A percentile compares a stretch with the other conserved stretches of the same genome.
phyloP scores from a whole-genome alignment of 192 early-diverging fungal genomes.

The Bifiguratus adelaidae region DNA sequence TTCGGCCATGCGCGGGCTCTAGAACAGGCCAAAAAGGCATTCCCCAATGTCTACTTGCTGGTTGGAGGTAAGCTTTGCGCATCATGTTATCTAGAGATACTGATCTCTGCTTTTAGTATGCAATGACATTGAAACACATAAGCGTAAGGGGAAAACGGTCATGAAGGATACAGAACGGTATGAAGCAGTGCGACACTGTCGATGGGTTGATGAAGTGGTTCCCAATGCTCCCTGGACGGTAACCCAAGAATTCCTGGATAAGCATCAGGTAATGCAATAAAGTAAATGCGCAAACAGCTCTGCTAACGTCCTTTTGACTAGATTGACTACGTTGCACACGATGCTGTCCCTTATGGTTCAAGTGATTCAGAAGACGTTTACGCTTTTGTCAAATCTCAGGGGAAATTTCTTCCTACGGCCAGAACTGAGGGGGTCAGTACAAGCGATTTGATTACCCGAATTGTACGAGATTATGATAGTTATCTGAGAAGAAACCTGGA shows the following conservation, averaged over 20 bases:
- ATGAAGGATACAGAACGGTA: slow-evolving; percentile 67
- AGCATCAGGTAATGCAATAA: slow-evolving; percentile 39
- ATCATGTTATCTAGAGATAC: neutral
- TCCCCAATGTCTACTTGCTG: slow-evolving; percentile 60
- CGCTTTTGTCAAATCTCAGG: slow-evolving; percentile 69
- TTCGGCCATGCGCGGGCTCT: slow-evolving; percentile 66
- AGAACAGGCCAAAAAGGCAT: slow-evolving; percentile 71
- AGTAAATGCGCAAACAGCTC: too few species aligned
- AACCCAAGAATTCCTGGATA: slow-evolving; percentile 63
- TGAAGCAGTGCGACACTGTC: slow-evolving; percentile 70
- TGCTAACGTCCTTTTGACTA: slow-evolving; percentile 4
- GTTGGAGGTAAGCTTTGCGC: slow-evolving; percentile 41
- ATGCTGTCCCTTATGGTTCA: slow-evolving; percentile 66
- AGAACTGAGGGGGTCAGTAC: slow-evolving; percentile 78
- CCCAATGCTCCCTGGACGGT: slow-evolving; percentile 68
- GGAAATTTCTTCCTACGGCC: slow-evolving; percentile 48
- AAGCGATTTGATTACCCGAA: slow-evolving; percentile 74
- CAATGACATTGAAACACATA: slow-evolving; percentile 64
- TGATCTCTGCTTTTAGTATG: slow-evolving; percentile 26
- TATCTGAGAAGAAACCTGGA: slow-evolving; percentile 79
- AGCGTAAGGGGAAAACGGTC: slow-evolving; percentile 73
- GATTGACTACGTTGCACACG: slow-evolving; percentile 80
- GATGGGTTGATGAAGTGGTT: slow-evolving; percentile 78
- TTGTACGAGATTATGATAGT: slow-evolving; percentile 76
- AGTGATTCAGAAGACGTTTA: slow-evolving; percentile 66